Conservation (phyloP, 306 rosid species). For the Leucaena leucocephala region DNA sequence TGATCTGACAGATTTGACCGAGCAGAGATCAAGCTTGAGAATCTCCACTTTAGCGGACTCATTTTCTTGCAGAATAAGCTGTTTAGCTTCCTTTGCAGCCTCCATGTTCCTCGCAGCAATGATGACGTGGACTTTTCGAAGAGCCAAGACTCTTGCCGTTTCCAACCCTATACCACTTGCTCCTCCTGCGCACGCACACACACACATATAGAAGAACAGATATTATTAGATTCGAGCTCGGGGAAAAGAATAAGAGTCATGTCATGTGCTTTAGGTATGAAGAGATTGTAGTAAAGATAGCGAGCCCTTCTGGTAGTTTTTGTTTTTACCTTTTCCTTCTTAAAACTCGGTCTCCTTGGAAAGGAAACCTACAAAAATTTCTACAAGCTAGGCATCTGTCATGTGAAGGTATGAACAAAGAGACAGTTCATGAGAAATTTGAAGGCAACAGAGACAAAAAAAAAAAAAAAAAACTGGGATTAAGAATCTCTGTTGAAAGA, state of each 20-base stretch:
- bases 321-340: not conserved
- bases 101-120: constrained; percentile 78
- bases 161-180: constrained; percentile 95
- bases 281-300: not conserved
- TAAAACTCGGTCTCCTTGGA: not conserved
- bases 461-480: not conserved
- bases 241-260: not conserved
- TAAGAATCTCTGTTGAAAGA: not conserved
- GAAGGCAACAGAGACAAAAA: not conserved
- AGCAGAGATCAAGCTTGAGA: constrained; percentile 73
- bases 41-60: constrained; percentile 57
- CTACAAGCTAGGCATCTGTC: not conserved
- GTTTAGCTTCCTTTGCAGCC: constrained; percentile 75
- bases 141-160: constrained; percentile 74
- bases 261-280: not conserved
- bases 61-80: constrained; percentile 47
- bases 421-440: not conserved
- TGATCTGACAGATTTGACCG: constrained; percentile 62
- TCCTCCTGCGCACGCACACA: constrained; percentile 59
- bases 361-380: not conserved
- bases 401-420: not conserved
- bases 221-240: not conserved
- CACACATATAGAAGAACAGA: not conserved
- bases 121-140: constrained; percentile 69
- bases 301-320: not conserved